Evolutionary conservation across 1,139 yeast genomes (phyloP).

Genomic region (Kodamaea sp.): DNA sequence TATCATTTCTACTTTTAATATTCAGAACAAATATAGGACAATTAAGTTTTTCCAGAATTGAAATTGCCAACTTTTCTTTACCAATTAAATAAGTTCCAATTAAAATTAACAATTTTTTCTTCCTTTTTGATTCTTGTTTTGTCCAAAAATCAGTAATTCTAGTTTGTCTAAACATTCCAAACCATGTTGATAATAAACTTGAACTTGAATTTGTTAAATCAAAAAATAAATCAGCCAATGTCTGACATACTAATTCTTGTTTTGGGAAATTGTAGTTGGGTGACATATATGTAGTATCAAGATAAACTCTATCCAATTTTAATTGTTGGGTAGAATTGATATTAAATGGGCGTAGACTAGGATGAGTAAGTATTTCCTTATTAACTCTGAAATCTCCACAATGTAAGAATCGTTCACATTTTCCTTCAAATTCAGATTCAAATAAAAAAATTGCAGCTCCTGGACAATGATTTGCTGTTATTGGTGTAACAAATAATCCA

Average conservation of each 20-base stretch:
- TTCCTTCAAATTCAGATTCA: slow-evolving; percentile 41
- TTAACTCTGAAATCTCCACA: slow-evolving; percentile 91
- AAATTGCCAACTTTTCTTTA: slow-evolving; percentile 77
- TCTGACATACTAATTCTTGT: slow-evolving; percentile 63
- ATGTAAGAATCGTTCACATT: slow-evolving; percentile 51
- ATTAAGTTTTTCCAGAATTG: slow-evolving; percentile 53
- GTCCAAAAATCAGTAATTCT: slow-evolving; percentile 44
- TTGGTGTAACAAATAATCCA: slow-evolving; percentile 54
- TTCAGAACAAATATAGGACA: slow-evolving; percentile 51
- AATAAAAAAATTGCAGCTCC: slow-evolving; percentile 84
- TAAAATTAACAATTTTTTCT: slow-evolving; percentile 52
- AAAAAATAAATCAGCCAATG: slow-evolving; percentile 54
- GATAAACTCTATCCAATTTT: slow-evolving; percentile 53
- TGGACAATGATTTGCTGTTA: slow-evolving; percentile 95
- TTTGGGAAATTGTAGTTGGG: slow-evolving; percentile 75
- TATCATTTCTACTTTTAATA: slow-evolving; percentile 46
- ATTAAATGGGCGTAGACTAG: slow-evolving; percentile 28
- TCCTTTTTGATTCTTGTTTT: slow-evolving; percentile 14
- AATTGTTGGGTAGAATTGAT: slow-evolving; percentile 18
- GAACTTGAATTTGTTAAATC: slow-evolving; percentile 23
- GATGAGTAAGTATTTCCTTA: slow-evolving; percentile 37
- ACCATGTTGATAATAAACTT: slow-evolving; percentile 33
- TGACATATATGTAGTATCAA: slow-evolving; percentile 85
- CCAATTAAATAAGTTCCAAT: slow-evolving; percentile 95
- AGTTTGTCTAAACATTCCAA: slow-evolving; percentile 37